Evolutionary conservation across 148 eudicot genomes (phyloP), one percentile per base, ranked within the genome.

Genomic region (Bassia scoparia): DNA sequence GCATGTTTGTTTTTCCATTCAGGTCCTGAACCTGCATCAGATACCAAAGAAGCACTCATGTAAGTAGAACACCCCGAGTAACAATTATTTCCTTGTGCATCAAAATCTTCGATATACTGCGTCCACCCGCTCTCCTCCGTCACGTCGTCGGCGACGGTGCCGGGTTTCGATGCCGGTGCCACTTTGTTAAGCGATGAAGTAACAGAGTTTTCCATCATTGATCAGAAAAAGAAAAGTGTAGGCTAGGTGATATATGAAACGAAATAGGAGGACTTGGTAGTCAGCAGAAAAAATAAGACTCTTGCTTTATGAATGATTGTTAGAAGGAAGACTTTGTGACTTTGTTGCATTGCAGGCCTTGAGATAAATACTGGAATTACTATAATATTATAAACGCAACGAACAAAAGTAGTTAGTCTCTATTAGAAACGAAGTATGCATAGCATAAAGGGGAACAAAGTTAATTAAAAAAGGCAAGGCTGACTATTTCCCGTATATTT

Each of bases 61-160:
- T 20, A 38, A 38, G 56, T 65, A 7, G 56, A 64, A 53, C 64
- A 55, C 6, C 52, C 24, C 7, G 43, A 48, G 11, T 15, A 12
- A 10, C 61, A 11, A 8, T 27, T 38, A 8, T 27, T 38, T 7
- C 53, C 64, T 30, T 69, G 52, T 1, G 77, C 75, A 14, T 62
- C 62, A 73, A 89, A 86, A 71, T 88, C 90, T 11, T 64, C 68
- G n/a, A 91, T 81, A 68, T 87, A 87, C 41, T 82, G 61, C 6
- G 93, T 91, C 97, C 97, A 91, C 0, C 89, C 89, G 55, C 97
- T 91, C 78, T 88, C 90, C 16, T 77, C 68, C 8, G 44, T 3
- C 2, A 15, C 59, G 24, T 68, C 74, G 24, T 59, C 37, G 2
- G 61, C 35, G 1, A 53, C 60, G 7, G 23, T 60, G 7, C 8